Base-by-base conservation (phyloP, 805 yeast genomes). In the Yamadazyma phyllophila region DNA sequence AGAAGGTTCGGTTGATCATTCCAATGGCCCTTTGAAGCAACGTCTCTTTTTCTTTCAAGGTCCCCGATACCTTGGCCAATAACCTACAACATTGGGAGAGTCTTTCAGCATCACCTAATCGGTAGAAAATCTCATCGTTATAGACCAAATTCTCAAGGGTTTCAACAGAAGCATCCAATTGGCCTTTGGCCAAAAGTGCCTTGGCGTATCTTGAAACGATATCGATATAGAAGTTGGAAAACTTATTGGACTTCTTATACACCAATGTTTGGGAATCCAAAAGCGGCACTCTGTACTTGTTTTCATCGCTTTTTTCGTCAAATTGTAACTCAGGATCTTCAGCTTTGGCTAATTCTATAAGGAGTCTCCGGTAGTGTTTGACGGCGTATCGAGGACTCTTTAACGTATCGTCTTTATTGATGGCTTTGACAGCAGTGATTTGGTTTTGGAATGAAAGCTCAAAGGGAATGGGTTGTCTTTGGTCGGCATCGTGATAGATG, bases 381-480 rank as follows among this genome's bases (percentile, higher is more conserved):
- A 65, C 73, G 6, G 77, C 72, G 48, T 66, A 62, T 32, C 73
- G 55, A 16, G 77, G 77, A 45, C 70, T 64, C 41, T 54, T 57
- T 46, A 71, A 55, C 14, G 66, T 73, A 46, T 71, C 77, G 50
- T 71, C 77, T 48, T 71, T 71, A 48, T 69, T 66, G 36, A 71
- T 61, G 14, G 74, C 77, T 49, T 67, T 69, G 14, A 71, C 75
- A 1, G 72, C 65, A 10, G 61, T 56, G 34, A 65, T 55, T 44
- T 67, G 72, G 49, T 69, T 56, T 14, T 47, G n/a, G 39, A 67
- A 58, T 9, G 58, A 52, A 14, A 71, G 52, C 49, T 66, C 73
- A 43, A 65, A 67, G 10, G 77, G 77, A 24, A 71, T 71, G 37
- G 59, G 59, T 48, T 71, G 74, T 32, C 74, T 45, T 13, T 53